phyloP scores from a whole-genome alignment of 345 rosid genomes.

The Populus alba region DNA sequence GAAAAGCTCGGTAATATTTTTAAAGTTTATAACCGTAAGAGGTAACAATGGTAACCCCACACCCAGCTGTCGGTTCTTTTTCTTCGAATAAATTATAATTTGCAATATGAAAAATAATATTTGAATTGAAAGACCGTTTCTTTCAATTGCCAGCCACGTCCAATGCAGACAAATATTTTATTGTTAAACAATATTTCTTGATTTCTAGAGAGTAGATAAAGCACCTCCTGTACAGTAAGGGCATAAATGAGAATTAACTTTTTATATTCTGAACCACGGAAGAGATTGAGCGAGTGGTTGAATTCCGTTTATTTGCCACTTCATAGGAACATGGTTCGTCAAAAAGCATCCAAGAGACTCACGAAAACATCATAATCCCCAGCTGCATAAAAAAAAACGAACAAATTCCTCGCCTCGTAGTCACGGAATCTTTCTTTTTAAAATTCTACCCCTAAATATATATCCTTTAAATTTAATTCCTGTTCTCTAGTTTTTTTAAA shows the following conservation, averaged over 20 bases:
- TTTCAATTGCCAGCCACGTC: neutral
- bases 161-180: too few relatives aligned
- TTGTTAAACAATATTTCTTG: too few relatives aligned
- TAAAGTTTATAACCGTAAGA: too few relatives aligned
- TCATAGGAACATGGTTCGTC: neutral
- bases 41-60: too few relatives aligned
- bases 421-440: neutral
- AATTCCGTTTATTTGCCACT: neutral
- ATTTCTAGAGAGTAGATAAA: neutral
- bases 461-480: neutral
- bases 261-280: neutral
- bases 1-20: too few relatives aligned
- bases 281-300: neutral
- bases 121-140: too few relatives aligned
- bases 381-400: neutral
- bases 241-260: neutral
- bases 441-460: constrained; percentile 17
- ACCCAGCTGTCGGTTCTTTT: too few relatives aligned
- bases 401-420: neutral
- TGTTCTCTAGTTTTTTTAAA: neutral
- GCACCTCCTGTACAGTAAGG: neutral
- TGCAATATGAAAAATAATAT: too few relatives aligned
- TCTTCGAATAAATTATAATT: too few relatives aligned
- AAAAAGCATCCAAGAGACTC: neutral
- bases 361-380: neutral